Evolutionary conservation across 306 rosid genomes (phyloP).

Genomic region (Carpinus fangiana): DNA sequence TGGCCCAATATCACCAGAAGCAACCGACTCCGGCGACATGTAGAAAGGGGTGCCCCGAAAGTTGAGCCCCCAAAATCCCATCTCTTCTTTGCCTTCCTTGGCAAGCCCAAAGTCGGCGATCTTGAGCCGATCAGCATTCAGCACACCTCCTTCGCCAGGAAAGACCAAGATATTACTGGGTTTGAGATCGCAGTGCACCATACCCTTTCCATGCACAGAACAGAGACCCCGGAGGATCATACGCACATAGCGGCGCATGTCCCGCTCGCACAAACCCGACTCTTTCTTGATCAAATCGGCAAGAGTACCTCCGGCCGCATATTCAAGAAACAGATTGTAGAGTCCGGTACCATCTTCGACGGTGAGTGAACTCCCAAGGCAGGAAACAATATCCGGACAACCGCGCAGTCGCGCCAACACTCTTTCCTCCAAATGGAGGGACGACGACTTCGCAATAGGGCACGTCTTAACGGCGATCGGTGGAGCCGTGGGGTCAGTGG

Average conservation of each 20-base stretch:
- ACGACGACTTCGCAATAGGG: no score
- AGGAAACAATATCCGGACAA: neutral
- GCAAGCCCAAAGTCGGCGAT: conserved; percentile 11
- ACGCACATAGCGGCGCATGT: neutral
- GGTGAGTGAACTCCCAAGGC: neutral
- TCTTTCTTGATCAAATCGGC: neutral
- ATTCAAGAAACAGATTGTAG: conserved; percentile 8
- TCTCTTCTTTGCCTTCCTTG: neutral
- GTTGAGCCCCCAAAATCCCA: neutral
- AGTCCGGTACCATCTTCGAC: neutral
- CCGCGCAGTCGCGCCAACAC: neutral
- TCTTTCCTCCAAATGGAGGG: neutral
- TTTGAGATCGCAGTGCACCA: conserved; percentile 16
- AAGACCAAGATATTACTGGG: conserved; percentile 7
- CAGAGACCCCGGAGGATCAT: conserved; percentile 7
- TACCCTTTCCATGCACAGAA: neutral
- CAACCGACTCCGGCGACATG: conserved; percentile 13
- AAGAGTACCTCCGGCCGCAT: conserved; percentile 1
- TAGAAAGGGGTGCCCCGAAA: conserved; percentile 8
- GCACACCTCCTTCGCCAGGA: neutral
- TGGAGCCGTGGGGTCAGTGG: neutral
- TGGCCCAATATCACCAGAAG: neutral
- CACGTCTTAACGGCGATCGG: neutral
- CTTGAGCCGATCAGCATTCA: neutral
- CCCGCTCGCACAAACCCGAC: neutral